Evolutionary conservation across 2,329 filamentous ascomycete genomes (phyloP), one percentile per base, ranked within the genome.

Genomic region (Diaporthe nobilis): DNA sequence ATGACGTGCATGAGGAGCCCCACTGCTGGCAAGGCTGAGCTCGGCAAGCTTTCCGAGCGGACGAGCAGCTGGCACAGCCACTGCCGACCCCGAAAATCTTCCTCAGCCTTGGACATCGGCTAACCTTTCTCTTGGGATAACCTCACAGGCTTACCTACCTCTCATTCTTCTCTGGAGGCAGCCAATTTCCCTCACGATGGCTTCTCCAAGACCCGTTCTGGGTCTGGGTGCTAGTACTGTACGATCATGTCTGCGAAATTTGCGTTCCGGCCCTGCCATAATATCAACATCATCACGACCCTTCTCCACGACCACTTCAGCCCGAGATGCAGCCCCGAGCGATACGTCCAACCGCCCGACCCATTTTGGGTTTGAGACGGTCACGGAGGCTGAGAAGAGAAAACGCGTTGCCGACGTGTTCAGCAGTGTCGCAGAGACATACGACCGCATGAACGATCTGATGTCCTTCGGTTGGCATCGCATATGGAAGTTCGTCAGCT

Each of bases 381-480:
- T 98, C 55, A 91, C 94, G 22, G 94, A 97, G 83, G 88, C 91
- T 13, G 89, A 97, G 84, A 98, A 98, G 85, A 87, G 86, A 60
- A 81, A 88, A 79, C 84, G 87, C 89, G 96, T 98, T 55, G 94
- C 94, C 76, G 92, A 91, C 57, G 97, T 99, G 75, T 99, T 99
- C 87, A 96, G 95, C 84, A 98, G 94, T 79, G 97, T 99, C 55
- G 97, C 97, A 79, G 92, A 94, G 78, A 95, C 94, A 25, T 99
- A 99, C 86, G 97, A 99, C 85, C 94, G 93, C 77, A 99, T 99
- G 97, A 99, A 99, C 87, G 97, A 99, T 84, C 90, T 98, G 79
- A 99, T 99, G 97, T 98, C 97, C 10, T 91, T 99, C 65, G 97
- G 97, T 73, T 96, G 98, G 86, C 97, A 99, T 85, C 94, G 97